phyloP scores from a whole-genome alignment of 768 basidiomycete genomes.

The Termitomyces sp. region DNA sequence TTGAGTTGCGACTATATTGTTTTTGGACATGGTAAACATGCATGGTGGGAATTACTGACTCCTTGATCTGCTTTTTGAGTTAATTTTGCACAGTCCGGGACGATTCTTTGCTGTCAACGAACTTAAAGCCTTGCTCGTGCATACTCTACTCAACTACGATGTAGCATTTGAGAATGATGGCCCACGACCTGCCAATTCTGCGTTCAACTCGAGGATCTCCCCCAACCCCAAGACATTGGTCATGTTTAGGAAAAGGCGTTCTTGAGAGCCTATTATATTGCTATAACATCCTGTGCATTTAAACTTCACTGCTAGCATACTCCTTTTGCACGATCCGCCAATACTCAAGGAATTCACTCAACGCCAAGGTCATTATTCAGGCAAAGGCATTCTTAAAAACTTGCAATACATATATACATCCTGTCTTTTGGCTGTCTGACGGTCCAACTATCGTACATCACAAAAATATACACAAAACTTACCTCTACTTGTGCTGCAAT shows the following conservation, averaged over 20 bases:
- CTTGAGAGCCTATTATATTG: too few species aligned
- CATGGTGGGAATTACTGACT: background rate
- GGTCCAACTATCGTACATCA: too few species aligned
- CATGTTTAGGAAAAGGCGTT: conserved; percentile 26
- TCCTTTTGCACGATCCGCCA: too few species aligned
- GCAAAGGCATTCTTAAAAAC: too few species aligned
- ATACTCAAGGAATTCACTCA: too few species aligned
- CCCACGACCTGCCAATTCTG: background rate
- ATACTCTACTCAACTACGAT: conserved; percentile 35
- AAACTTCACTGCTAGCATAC: too few species aligned
- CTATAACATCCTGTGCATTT: too few species aligned
- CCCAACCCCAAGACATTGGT: conserved; percentile 31
- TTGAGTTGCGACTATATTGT: background rate
- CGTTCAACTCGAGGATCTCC: background rate
- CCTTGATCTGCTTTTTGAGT: background rate
- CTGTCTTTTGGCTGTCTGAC: too few species aligned
- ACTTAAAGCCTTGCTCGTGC: conserved; percentile 32
- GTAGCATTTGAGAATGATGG: conserved; percentile 18
- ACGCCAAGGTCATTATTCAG: too few species aligned
- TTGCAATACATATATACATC: too few species aligned
- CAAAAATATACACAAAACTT: too few species aligned
- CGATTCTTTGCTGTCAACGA: conserved; percentile 38
- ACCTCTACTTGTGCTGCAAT: too few species aligned
- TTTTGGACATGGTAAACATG: conserved; percentile 7
- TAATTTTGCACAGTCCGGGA: conserved; percentile 25